A percentile compares a stretch with the other conserved stretches of the same genome.
phyloP scores from a whole-genome alignment of 2,329 filamentous ascomycete genomes.

The Sporothrix phasma region DNA sequence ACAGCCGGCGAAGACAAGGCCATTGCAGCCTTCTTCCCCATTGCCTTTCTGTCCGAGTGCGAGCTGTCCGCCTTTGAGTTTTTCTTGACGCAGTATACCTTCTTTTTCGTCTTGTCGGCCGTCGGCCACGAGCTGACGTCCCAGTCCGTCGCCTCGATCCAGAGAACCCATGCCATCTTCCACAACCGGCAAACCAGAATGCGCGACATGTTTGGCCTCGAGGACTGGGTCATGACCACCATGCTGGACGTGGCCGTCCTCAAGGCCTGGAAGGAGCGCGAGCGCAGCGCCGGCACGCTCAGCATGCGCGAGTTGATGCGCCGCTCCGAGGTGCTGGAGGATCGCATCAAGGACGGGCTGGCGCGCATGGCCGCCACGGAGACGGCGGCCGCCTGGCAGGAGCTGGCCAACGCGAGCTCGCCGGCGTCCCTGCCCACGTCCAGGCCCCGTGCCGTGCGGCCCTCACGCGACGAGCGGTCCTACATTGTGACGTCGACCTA shows the following conservation, averaged over 20 bases:
- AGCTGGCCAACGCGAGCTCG: background rate
- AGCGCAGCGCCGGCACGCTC: slow-evolving; percentile 10
- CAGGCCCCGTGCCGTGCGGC: background rate
- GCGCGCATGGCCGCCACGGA: background rate
- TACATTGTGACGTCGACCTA: slow-evolving; percentile 11
- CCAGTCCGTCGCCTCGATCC: slow-evolving; percentile 8
- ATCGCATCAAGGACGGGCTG: background rate
- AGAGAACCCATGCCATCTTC: slow-evolving; percentile 12
- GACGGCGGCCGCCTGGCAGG: background rate
- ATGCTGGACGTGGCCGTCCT: slow-evolving; percentile 12
- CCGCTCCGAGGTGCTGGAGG: slow-evolving; percentile 9
- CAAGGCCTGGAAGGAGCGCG: slow-evolving; percentile 12
- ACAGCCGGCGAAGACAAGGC: background rate
- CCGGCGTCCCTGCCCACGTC: background rate
- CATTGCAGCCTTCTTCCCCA: background rate
- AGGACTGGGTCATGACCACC: slow-evolving; percentile 10
- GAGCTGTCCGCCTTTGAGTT: slow-evolving; percentile 9
- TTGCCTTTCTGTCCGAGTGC: slow-evolving; percentile 6
- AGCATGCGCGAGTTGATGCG: slow-evolving; percentile 4
- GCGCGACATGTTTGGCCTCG: slow-evolving; percentile 4
- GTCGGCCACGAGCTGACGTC: slow-evolving; percentile 5
- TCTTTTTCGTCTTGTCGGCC: slow-evolving; percentile 4
- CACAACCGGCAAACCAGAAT: slow-evolving; percentile 8
- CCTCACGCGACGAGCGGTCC: background rate
- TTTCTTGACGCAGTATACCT: slow-evolving; percentile 10